These are phyloP conservation scores for Fusarium sp. DNA, from an alignment of 2,329 filamentous ascomycete genomes.

Conservation along the genomic window DNA sequence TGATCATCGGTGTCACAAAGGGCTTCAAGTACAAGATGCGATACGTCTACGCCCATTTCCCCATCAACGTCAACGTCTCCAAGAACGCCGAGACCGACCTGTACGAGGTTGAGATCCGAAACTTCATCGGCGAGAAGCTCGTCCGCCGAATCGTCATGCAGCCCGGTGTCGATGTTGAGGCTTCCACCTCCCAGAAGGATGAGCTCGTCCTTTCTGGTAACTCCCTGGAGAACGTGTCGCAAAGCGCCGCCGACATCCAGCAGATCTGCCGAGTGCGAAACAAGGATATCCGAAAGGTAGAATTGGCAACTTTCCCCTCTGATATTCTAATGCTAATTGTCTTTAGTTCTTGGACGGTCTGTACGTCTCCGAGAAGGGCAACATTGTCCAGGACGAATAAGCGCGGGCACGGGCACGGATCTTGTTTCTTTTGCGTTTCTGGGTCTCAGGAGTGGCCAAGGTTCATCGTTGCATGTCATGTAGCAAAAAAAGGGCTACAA, in stretches of 20 bases:
- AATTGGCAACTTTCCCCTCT: slow-evolving; percentile 34
- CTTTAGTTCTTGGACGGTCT: slow-evolving; percentile 97
- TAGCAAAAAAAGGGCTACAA: slow-evolving; percentile 64
- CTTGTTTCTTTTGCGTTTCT: slow-evolving; percentile 70
- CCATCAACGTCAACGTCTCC: slow-evolving; percentile 99
- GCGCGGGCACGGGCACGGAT: slow-evolving; percentile 56
- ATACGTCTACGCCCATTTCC: slow-evolving; percentile 99
- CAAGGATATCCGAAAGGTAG: slow-evolving; percentile 99
- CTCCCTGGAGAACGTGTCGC: slow-evolving; percentile 96
- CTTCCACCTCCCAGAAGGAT: slow-evolving; percentile 95
- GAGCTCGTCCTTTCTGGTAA: slow-evolving; percentile 94
- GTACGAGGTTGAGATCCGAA: slow-evolving; percentile 97
- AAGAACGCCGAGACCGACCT: slow-evolving; percentile 93
- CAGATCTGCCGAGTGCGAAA: slow-evolving; percentile 99
- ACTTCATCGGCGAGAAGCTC: slow-evolving; percentile 99
- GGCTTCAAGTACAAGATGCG: slow-evolving; percentile 99
- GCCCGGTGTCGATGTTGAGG: slow-evolving; percentile 88
- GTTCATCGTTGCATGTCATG: slow-evolving; percentile 73
- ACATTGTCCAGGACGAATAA: slow-evolving; percentile 85
- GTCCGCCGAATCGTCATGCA: slow-evolving; percentile 93
- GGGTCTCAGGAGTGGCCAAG: slow-evolving; percentile 74
- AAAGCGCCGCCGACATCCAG: slow-evolving; percentile 99
- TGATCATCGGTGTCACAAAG: slow-evolving; percentile 98
- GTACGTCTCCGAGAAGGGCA: slow-evolving; percentile 99
- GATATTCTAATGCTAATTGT: slow-evolving; percentile 41